phyloP scores from a whole-genome alignment of 2,329 filamentous ascomycete species.

The Fonsecaea nubica region DNA sequence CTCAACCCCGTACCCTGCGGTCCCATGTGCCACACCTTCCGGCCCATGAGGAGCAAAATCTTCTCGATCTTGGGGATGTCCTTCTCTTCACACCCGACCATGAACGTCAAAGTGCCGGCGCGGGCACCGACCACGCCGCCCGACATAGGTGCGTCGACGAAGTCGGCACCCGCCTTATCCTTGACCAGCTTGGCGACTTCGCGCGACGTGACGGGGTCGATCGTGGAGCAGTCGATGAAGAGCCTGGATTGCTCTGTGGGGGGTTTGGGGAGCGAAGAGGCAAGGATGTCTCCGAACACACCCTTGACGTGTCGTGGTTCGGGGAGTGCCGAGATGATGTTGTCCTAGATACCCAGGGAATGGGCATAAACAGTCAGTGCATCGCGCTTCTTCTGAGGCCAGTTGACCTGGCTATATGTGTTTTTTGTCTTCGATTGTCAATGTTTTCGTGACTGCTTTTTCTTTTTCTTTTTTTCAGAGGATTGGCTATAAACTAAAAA shows the following conservation, averaged over 20 bases:
- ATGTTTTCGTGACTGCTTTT: background rate
- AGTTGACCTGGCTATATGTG: too few relatives aligned
- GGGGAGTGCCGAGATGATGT: slow-evolving; percentile 85
- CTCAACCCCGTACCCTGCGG: slow-evolving; percentile 83
- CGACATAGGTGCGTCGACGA: slow-evolving; percentile 96
- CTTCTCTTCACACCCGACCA: slow-evolving; percentile 75
- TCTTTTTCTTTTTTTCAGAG: slow-evolving; percentile 61
- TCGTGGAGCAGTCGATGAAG: slow-evolving; percentile 96
- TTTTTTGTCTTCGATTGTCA: too few relatives aligned
- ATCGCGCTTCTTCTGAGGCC: too few relatives aligned
- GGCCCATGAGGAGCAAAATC: slow-evolving; percentile 81
- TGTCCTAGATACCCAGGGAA: slow-evolving; percentile 66
- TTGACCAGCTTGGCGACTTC: slow-evolving; percentile 75
- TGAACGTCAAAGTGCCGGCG: slow-evolving; percentile 90
- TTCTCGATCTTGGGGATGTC: slow-evolving; percentile 70
- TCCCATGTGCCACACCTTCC: slow-evolving; percentile 84
- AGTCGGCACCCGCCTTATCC: slow-evolving; percentile 61
- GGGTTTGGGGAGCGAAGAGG: slow-evolving; percentile 60
- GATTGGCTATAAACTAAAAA: slow-evolving; percentile 70
- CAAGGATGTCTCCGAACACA: slow-evolving; percentile 79
- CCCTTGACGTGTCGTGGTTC: slow-evolving; percentile 85
- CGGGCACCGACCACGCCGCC: slow-evolving; percentile 91
- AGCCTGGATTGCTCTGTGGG: slow-evolving; percentile 67
- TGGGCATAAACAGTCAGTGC: slow-evolving; percentile 9
- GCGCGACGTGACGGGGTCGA: slow-evolving; percentile 85